Conservation (phyloP, 140 eudicot genomes). For the Anethum foeniculum region DNA sequence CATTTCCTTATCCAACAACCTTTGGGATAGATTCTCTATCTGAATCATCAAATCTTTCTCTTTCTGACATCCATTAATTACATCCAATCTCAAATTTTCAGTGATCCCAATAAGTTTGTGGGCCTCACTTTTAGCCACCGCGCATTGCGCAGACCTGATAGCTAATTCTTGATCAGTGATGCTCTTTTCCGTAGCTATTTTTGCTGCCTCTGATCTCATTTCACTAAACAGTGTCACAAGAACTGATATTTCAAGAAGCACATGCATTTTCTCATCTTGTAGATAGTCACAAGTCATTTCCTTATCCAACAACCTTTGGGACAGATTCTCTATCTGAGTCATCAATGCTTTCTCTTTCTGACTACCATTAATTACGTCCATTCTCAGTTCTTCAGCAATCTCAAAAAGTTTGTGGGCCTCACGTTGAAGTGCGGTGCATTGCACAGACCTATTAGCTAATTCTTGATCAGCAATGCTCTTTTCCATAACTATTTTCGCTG, state of each 20-base stretch:
- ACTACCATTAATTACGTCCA: slow-evolving; percentile 40
- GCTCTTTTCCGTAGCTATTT: slow-evolving; percentile 37
- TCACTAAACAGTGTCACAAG: slow-evolving; percentile 40
- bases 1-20: slow-evolving; percentile 37
- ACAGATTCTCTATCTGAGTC: slow-evolving; percentile 41
- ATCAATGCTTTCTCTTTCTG: slow-evolving; percentile 31
- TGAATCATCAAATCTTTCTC: slow-evolving; percentile 36
- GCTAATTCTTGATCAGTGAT: slow-evolving; percentile 33
- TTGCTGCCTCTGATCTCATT: slow-evolving; percentile 21
- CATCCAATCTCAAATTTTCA: slow-evolving; percentile 36
- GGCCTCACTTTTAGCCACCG: slow-evolving; percentile 36
- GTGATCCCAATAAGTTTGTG: slow-evolving; percentile 38
- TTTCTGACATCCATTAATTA: slow-evolving; percentile 33
- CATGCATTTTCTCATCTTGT: slow-evolving; percentile 37
- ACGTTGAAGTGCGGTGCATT: slow-evolving; percentile 30
- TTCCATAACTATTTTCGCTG: slow-evolving; percentile 32
- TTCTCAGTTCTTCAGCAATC: slow-evolving; percentile 36
- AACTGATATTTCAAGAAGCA: slow-evolving; percentile 37
- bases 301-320: slow-evolving; percentile 29
- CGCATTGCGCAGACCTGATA: slow-evolving; percentile 27
- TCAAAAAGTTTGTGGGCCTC: slow-evolving; percentile 40
- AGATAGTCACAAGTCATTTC: slow-evolving; percentile 40
- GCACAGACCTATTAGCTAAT: slow-evolving; percentile 22
- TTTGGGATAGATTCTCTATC: slow-evolving; percentile 36
- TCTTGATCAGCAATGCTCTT: slow-evolving; percentile 36